A percentile compares a stretch with the other conserved stretches of the same genome.
Conservation (phyloP, 306 rosid genomes). For the Hylodesmum podocarpum region DNA sequence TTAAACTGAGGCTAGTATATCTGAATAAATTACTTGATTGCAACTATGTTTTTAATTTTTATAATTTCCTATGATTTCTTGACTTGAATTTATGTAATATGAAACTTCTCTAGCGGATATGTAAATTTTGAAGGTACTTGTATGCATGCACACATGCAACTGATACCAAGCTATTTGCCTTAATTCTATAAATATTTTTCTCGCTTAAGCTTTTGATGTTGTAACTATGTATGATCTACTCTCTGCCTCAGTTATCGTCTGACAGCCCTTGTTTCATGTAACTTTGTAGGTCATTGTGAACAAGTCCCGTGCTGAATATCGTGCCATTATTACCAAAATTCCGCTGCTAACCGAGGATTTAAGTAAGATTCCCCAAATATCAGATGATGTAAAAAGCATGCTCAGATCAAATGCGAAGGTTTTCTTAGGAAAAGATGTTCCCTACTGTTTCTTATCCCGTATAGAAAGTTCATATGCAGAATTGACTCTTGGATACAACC, state of each 20-base stretch:
- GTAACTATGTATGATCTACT: conserved; percentile 15
- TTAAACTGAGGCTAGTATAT: conserved; percentile 6
- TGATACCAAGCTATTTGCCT: conserved; percentile 17
- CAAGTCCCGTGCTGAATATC: conserved; percentile 87
- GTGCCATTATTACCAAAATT: conserved; percentile 59
- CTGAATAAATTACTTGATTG: background rate
- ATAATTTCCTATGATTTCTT: background rate
- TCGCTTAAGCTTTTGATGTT: conserved; percentile 11
- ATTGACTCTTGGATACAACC: conserved; percentile 82
- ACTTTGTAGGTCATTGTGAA: conserved; percentile 73
- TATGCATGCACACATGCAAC: background rate
- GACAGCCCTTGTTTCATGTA: conserved; percentile 6
- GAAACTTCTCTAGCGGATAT: conserved; percentile 21
- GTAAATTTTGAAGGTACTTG: conserved; percentile 19
- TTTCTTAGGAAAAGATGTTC: conserved; percentile 77
- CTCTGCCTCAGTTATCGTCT: conserved; percentile 7
- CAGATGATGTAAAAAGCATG: conserved; percentile 66
- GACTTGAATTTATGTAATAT: background rate
- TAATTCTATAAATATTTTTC: conserved; percentile 1
- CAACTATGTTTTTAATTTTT: background rate
- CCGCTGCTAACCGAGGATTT: conserved; percentile 69
- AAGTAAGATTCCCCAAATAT: conserved; percentile 61
- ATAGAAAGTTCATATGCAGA: conserved; percentile 66
- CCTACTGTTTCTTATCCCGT: conserved; percentile 81
- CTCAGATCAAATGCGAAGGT: conserved; percentile 63